These are phyloP conservation scores for Mrakiaceae sp. DNA, from an alignment of 1,284 basidiomycete genomes.

Conservation along the genomic window DNA sequence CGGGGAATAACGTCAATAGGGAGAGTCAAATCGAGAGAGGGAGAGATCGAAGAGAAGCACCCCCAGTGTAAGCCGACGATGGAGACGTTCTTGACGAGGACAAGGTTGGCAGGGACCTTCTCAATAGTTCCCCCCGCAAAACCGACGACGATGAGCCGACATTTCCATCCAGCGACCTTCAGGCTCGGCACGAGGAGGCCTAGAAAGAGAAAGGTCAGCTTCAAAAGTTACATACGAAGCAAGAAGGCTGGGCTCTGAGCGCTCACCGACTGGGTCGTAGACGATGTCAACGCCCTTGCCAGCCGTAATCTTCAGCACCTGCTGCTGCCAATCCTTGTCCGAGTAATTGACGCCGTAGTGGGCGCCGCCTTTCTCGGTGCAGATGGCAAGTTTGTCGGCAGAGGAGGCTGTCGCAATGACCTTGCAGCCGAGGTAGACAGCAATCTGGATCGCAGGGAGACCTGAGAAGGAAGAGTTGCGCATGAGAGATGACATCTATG, in stretches of 20 bases:
- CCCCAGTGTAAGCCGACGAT: slow-evolving; percentile 74
- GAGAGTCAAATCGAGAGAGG: slow-evolving; percentile 39
- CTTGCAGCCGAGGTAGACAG: slow-evolving; percentile 47
- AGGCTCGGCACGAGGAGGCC: slow-evolving; percentile 36
- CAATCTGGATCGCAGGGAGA: slow-evolving; percentile 77
- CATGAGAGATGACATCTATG: no score
- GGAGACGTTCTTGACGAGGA: slow-evolving; percentile 76
- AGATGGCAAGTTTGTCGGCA: slow-evolving; percentile 36
- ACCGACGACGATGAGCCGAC: slow-evolving; percentile 79
- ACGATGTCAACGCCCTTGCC: slow-evolving; percentile 78
- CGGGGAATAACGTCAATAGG: no score
- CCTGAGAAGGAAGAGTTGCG: slow-evolving; percentile 43
- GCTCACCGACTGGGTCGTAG: slow-evolving; percentile 74
- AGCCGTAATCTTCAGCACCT: slow-evolving; percentile 51
- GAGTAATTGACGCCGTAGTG: slow-evolving; percentile 37
- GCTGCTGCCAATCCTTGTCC: slow-evolving; percentile 36
- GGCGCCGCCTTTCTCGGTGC: slow-evolving; percentile 32
- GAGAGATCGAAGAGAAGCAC: slow-evolving; percentile 30
- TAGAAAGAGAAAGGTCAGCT: neutral
- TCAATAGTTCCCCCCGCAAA: slow-evolving; percentile 83
- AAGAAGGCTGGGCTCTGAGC: no score
- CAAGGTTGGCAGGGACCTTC: slow-evolving; percentile 78
- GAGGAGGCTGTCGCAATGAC: slow-evolving; percentile 39
- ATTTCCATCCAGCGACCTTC: slow-evolving; percentile 92
- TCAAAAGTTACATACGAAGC: neutral